Evolutionary conservation across 1,284 basidiomycete species (phyloP).

Genomic region (Sanghuangporus weigelae): DNA sequence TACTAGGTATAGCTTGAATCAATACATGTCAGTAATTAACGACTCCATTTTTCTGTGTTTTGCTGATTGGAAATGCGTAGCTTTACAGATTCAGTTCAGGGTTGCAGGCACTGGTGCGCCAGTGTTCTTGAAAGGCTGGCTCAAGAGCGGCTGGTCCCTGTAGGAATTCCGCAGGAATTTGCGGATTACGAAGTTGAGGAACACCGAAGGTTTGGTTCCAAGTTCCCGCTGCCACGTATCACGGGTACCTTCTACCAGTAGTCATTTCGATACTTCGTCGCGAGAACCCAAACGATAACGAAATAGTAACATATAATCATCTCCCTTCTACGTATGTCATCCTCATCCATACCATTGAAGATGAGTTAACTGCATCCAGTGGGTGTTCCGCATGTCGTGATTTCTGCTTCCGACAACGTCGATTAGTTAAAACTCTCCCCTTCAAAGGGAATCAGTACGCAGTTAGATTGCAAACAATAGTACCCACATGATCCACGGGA

Average conservation of each 20-base stretch:
- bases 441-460: too few relatives aligned
- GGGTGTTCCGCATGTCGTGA: too few relatives aligned
- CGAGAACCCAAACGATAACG: too few relatives aligned
- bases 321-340: too few relatives aligned
- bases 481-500: neutral
- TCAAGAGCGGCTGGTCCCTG: neutral
- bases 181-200: neutral
- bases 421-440: too few relatives aligned
- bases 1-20: neutral
- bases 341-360: too few relatives aligned
- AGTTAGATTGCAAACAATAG: neutral
- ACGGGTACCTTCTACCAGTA: constrained; percentile 22
- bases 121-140: neutral
- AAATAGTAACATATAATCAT: too few relatives aligned
- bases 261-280: too few relatives aligned
- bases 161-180: neutral
- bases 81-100: neutral
- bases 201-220: neutral
- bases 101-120: neutral
- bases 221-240: constrained; percentile 24
- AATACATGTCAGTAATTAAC: neutral
- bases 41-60: neutral
- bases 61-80: neutral
- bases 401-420: too few relatives aligned
- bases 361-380: too few relatives aligned